Evolutionary conservation across 768 basidiomycete genomes (phyloP).

Genomic region (Russula lepida): DNA sequence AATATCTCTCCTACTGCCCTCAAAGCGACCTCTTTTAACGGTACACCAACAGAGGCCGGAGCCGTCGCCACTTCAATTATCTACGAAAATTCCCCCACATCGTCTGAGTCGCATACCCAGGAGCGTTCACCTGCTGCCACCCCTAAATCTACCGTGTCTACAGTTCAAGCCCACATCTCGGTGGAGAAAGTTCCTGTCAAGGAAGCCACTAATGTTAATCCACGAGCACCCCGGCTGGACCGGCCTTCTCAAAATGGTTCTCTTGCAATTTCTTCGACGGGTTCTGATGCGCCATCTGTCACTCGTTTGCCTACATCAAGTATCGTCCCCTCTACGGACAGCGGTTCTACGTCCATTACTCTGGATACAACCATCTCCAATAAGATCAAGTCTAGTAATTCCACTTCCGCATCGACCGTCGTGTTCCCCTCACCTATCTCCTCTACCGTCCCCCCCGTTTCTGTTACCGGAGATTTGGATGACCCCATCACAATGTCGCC

Average conservation of each 20-base stretch:
- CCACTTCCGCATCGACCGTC: background rate
- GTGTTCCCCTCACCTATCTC: background rate
- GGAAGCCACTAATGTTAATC: background rate
- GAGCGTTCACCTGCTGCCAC: background rate
- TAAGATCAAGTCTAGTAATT: background rate
- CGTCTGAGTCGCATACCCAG: background rate
- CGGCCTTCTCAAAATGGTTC: slow-evolving; percentile 1
- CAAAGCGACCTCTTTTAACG: background rate
- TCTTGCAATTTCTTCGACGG: background rate
- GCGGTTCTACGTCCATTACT: background rate
- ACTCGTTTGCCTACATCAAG: background rate
- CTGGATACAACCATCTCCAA: background rate
- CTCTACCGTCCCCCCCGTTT: background rate
- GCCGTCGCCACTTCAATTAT: background rate
- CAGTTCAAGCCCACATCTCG: background rate
- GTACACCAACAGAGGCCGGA: background rate
- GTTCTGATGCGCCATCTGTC: background rate
- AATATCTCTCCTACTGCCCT: background rate
- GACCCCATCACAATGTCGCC: background rate
- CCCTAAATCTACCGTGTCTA: background rate
- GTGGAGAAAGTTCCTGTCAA: slow-evolving; percentile 1
- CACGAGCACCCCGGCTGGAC: background rate
- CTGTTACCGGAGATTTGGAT: background rate
- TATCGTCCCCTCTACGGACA: background rate
- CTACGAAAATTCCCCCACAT: background rate